A percentile compares a stretch with the other conserved stretches of the same genome.
These are phyloP conservation scores for Teunomyces stri DNA, from an alignment of 805 yeast species.

Conservation along the genomic window DNA sequence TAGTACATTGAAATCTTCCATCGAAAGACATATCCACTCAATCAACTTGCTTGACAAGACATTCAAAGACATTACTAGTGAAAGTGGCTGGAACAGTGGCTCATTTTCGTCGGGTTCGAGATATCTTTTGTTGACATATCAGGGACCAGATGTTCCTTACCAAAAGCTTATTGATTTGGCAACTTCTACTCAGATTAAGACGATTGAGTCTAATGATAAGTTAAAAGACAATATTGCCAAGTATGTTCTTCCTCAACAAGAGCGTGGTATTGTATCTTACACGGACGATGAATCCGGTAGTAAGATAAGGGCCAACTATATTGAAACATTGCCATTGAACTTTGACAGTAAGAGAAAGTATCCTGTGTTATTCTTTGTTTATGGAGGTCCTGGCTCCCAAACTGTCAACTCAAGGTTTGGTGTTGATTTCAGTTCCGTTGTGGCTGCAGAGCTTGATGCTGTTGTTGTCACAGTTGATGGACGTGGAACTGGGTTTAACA, in stretches of 20 bases:
- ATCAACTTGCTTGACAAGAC: constrained; percentile 48
- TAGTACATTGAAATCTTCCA: constrained; percentile 74
- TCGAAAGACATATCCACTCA: constrained; percentile 80
- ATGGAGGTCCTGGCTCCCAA: constrained; percentile 97
- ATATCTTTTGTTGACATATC: constrained; percentile 64
- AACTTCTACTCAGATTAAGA: constrained; percentile 25
- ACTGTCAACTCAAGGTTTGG: constrained; percentile 62
- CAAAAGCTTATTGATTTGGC: constrained; percentile 61
- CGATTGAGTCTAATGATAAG: constrained; percentile 47
- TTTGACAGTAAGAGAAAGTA: constrained; percentile 65
- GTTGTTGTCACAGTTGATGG: constrained; percentile 96
- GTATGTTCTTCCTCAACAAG: constrained; percentile 57
- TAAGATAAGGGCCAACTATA: constrained; percentile 54
- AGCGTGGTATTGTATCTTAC: constrained; percentile 52
- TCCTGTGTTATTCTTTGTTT: constrained; percentile 85
- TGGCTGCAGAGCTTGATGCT: constrained; percentile 74
- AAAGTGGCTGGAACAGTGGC: constrained; percentile 64
- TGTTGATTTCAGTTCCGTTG: constrained; percentile 66
- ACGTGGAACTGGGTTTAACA: constrained; percentile 92
- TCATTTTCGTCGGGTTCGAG: constrained; percentile 80
- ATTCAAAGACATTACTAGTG: constrained; percentile 35
- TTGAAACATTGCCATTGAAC: constrained; percentile 74
- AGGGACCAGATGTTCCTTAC: constrained; percentile 78
- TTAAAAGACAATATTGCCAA: constrained; percentile 36
- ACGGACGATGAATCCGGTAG: constrained; percentile 46